These are phyloP conservation scores for Wickerhamiella sorbophila DNA, from an alignment of 805 yeast species.

Conservation along the genomic window DNA sequence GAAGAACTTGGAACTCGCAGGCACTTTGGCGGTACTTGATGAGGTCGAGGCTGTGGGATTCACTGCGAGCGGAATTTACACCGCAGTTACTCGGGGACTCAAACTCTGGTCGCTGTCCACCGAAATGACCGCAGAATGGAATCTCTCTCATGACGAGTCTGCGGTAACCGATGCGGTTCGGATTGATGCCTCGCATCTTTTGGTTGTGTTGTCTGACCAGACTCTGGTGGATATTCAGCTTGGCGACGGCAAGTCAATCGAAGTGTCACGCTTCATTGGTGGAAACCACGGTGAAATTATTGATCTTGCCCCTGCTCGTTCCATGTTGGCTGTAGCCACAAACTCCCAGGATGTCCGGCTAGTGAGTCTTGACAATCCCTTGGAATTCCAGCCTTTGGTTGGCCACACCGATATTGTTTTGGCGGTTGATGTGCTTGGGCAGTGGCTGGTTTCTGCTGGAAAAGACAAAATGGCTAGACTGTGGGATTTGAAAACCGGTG, in stretches of 20 bases:
- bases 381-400: conserved; percentile 40
- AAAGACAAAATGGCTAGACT: conserved; percentile 76
- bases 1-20: conserved; percentile 34
- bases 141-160: conserved; percentile 11
- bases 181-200: conserved; percentile 2
- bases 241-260: conserved; percentile 3
- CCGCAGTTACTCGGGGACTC: conserved; percentile 12
- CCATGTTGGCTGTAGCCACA: conserved; percentile 68
- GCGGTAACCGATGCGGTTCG: conserved; percentile 10
- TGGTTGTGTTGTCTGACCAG: conserved; percentile 56
- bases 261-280: conserved; percentile 33
- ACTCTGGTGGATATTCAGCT: conserved; percentile 36
- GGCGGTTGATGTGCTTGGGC: conserved; percentile 57
- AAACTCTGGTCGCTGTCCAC: conserved; percentile 14
- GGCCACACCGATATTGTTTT: conserved; percentile 83
- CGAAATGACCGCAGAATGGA: conserved; percentile 13
- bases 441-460: conserved; percentile 83
- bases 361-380: conserved; percentile 29
- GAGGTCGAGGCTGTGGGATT: conserved; percentile 27
- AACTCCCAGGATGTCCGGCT: conserved; percentile 81
- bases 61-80: conserved; percentile 13
- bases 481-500: conserved; percentile 47
- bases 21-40: conserved; percentile 59
- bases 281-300: conserved; percentile 96
- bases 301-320: conserved; percentile 67